phyloP scores from a whole-genome alignment of 1,139 yeast species.

The Protomyces arabidopsidicola region DNA sequence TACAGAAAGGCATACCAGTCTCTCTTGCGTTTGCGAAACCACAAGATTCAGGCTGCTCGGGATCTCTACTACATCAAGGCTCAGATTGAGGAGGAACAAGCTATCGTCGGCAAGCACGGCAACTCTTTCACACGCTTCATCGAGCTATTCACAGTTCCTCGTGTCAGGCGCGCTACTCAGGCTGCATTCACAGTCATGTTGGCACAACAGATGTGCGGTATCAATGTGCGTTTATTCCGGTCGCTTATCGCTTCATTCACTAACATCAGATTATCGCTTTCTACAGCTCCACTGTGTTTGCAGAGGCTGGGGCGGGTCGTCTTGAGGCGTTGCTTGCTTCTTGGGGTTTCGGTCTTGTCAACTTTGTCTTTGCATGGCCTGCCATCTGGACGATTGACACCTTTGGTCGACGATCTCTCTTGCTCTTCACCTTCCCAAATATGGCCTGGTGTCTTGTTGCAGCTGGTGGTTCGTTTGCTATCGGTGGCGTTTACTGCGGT shows the following conservation, averaged over 20 bases:
- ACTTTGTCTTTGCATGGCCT: constrained; percentile 76
- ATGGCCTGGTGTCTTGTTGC: constrained; percentile 63
- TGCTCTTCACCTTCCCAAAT: constrained; percentile 69
- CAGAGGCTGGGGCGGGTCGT: constrained; percentile 59
- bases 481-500: constrained; percentile 40
- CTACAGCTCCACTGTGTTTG: constrained; percentile 63
- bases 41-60: constrained; percentile 62
- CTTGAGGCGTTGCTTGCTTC: constrained; percentile 68
- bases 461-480: constrained; percentile 75
- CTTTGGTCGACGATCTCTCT: constrained; percentile 68
- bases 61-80: constrained; percentile 70
- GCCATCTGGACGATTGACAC: constrained; percentile 78
- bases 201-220: constrained; percentile 91
- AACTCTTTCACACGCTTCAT: constrained; percentile 36
- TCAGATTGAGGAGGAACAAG: constrained; percentile 60
- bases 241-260: no score
- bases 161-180: constrained; percentile 76
- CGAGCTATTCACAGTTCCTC: constrained; percentile 59
- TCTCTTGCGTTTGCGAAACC: constrained; percentile 49
- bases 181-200: constrained; percentile 82
- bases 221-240: no score
- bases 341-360: constrained; percentile 80
- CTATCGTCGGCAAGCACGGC: constrained; percentile 43
- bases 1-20: constrained; percentile 56
- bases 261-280: constrained; percentile 87